Evolutionary conservation across 768 basidiomycete species (phyloP).

Genomic region (Dioszegia crocea): DNA sequence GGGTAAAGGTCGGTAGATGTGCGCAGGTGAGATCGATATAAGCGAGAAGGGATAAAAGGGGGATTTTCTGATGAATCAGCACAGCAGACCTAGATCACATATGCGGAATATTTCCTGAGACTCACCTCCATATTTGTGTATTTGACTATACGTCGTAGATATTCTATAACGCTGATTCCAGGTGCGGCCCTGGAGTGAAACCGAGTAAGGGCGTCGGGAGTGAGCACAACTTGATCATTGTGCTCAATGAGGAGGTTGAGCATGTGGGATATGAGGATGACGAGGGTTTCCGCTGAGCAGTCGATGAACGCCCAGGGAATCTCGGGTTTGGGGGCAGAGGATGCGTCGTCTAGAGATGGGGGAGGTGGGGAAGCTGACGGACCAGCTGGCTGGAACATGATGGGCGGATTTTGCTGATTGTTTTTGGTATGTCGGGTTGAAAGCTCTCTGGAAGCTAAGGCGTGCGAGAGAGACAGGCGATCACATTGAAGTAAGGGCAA

Average conservation of each 20-base stretch:
- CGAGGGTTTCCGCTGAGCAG: conserved; percentile 74
- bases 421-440: not conserved
- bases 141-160: conserved; percentile 84
- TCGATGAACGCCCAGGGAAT: conserved; percentile 80
- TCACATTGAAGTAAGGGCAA: too few relatives aligned
- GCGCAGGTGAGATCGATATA: conserved; percentile 65
- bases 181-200: conserved; percentile 94
- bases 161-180: conserved; percentile 81
- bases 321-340: not conserved
- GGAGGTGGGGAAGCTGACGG: not conserved
- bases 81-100: too few relatives aligned
- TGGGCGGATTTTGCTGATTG: not conserved
- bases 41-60: conserved; percentile 48
- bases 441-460: too few relatives aligned
- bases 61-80: conserved; percentile 42
- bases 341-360: not conserved
- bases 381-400: not conserved
- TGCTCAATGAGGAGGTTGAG: conserved; percentile 87
- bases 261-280: conserved; percentile 93
- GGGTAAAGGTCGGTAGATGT: conserved; percentile 78
- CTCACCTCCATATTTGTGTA: conserved; percentile 93
- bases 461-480: too few relatives aligned
- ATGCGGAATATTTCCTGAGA: not conserved
- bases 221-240: conserved; percentile 92
- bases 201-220: conserved; percentile 82